A percentile compares a stretch with the other conserved stretches of the same genome.
Evolutionary conservation across 1,284 basidiomycete genomes (phyloP).

Genomic region (Gymnopus androsaceus): DNA sequence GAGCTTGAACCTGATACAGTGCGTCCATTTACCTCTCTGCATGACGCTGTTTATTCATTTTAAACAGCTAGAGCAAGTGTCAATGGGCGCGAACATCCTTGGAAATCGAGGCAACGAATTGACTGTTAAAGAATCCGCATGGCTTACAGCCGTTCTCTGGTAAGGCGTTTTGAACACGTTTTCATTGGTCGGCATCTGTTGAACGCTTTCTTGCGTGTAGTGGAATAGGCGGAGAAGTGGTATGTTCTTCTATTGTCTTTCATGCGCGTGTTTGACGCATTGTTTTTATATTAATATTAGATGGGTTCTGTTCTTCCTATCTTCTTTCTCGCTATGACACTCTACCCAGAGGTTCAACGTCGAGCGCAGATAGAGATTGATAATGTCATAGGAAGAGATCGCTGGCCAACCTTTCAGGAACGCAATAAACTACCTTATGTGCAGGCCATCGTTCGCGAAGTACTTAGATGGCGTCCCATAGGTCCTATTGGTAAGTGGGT

Average conservation of each 20-base stretch:
- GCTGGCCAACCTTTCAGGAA: conserved; percentile 33
- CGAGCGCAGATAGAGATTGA: conserved; percentile 33
- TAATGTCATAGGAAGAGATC: conserved; percentile 26
- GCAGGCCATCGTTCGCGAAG: conserved; percentile 23
- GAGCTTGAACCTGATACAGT: not conserved
- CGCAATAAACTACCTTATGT: conserved; percentile 29
- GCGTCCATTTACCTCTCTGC: not conserved
- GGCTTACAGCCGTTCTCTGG: conserved; percentile 13
- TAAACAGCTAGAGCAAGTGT: not conserved
- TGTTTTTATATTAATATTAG: conserved; percentile 1
- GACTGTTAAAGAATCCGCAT: conserved; percentile 2
- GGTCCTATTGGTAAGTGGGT: conserved; percentile 15
- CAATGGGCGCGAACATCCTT: not conserved
- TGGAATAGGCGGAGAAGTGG: conserved; percentile 16
- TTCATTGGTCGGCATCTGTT: not conserved
- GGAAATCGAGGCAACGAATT: conserved; percentile 1
- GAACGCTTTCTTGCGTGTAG: not conserved
- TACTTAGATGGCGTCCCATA: conserved; percentile 21
- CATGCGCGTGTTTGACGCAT: not conserved
- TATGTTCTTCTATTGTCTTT: not conserved
- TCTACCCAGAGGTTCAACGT: conserved; percentile 30
- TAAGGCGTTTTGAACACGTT: not conserved
- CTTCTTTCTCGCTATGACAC: conserved; percentile 26
- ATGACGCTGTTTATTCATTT: not conserved
- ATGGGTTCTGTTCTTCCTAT: conserved; percentile 15